Conservation (phyloP, 1,284 basidiomycete genomes). For the Thecaphora thlaspeos region DNA sequence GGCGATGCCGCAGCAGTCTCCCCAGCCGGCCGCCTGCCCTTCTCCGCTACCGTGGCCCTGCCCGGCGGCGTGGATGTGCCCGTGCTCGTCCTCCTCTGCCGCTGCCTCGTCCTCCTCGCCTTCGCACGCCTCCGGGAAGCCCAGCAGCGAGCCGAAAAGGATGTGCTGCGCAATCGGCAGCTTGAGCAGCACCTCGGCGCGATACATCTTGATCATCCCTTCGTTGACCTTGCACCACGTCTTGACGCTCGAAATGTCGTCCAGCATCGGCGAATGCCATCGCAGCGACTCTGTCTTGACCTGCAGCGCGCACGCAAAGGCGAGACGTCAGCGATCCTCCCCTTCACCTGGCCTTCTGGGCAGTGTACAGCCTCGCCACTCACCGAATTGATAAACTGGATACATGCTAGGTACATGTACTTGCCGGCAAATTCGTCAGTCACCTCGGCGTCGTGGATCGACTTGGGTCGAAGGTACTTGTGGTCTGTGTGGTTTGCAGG, state of each 20-base stretch:
- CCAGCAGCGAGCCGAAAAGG: slow-evolving; percentile 81
- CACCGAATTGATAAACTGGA: slow-evolving; percentile 92
- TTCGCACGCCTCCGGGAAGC: slow-evolving; percentile 64
- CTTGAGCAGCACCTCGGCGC: slow-evolving; percentile 89
- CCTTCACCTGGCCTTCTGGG: too few relatives aligned
- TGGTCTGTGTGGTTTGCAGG: slow-evolving; percentile 68
- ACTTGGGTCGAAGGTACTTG: slow-evolving; percentile 84
- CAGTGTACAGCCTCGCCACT: too few relatives aligned
- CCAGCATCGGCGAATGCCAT: slow-evolving; percentile 99
- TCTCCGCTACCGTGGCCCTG: slow-evolving; percentile 53
- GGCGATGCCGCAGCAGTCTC: slow-evolving; percentile 68
- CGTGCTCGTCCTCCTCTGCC: slow-evolving; percentile 64
- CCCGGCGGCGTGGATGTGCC: slow-evolving; percentile 62
- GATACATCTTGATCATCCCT: slow-evolving; percentile 99
- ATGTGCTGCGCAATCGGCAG: slow-evolving; percentile 96
- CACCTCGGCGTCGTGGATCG: slow-evolving; percentile 86
- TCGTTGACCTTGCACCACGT: slow-evolving; percentile 95
- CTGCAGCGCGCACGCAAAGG: not conserved
- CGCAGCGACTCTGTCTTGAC: slow-evolving; percentile 85
- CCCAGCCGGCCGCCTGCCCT: slow-evolving; percentile 65
- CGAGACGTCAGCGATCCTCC: too few relatives aligned
- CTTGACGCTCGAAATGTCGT: slow-evolving; percentile 95
- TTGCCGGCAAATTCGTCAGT: slow-evolving; percentile 88
- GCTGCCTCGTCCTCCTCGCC: slow-evolving; percentile 58
- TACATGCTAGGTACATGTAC: slow-evolving; percentile 97